Base-by-base conservation (phyloP, 2,329 filamentous ascomycete species). In the Aspergillus sergii region DNA sequence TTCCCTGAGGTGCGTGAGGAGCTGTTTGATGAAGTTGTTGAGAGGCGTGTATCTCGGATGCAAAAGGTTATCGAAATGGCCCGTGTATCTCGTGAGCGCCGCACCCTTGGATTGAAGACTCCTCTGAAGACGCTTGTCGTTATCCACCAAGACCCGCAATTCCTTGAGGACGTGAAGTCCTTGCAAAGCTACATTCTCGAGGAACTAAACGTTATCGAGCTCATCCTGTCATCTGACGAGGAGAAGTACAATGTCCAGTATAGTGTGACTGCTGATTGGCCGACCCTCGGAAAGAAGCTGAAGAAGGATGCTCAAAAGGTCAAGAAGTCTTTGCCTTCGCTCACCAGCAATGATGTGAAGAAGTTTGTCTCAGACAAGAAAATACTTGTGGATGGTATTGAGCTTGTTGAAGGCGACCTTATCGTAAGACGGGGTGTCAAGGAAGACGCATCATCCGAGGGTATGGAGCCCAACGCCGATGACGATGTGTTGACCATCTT, bases 241-340 rank as follows among this genome's bases (percentile, higher is more conserved):
- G 90, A 88, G 60, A 92, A 91, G 76, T 97, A 97, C 82, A 92
- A 93, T 60, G 93, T 99, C 53, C 90, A 95, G 75, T 96, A 97
- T 81, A 93, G 91, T 65, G 92, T 94, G 19, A 88, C 87, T 45
- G 94, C 93, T 9, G 95, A 99, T 78, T 97, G 95, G 91, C 93
- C 95, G 16, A 91, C 92, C 2, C 85, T 99, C 19, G 95, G 95
- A 68, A 97, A 97, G 86, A 98, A 98, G 82, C 86, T 98, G 70
- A 96, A 96, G 85, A 97, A 97, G 80, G 94, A 97, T 73, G 92
- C 93, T 68, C 88, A 89, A 68, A 92, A 91, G 75, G 93, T 98
- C 70, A 96, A 96, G 84, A 96, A 94, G 81, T 93, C 92, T 2
- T 82, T 99, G 53, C 94, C 94, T 7, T 84, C 81, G 45, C 83